These are phyloP conservation scores for Magnusiomyces suaveolens DNA, from an alignment of 1,139 yeast species.

Conservation along the genomic window DNA sequence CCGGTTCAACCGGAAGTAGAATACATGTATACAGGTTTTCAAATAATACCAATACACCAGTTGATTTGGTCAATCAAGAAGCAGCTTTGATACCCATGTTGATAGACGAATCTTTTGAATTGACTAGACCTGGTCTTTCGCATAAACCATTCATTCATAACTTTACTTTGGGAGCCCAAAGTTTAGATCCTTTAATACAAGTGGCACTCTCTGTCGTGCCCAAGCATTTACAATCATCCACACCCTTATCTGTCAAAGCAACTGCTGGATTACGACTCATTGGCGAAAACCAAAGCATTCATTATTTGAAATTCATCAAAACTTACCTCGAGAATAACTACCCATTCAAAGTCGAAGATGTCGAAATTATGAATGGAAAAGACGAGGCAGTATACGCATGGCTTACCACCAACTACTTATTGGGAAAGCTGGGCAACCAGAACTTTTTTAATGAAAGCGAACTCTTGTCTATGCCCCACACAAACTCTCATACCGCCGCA, in stretches of 20 bases:
- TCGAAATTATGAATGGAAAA: constrained; percentile 87
- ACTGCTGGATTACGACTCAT: constrained; percentile 91
- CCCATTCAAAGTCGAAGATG: constrained; percentile 77
- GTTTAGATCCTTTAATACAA: constrained; percentile 71
- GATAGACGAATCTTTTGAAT: constrained; percentile 68
- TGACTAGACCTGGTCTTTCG: constrained; percentile 89
- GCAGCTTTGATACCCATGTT: constrained; percentile 43
- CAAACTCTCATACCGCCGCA: constrained; percentile 82
- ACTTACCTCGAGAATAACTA: constrained; percentile 60
- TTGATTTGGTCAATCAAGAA: neutral
- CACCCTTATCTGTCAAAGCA: constrained; percentile 94
- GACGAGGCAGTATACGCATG: constrained; percentile 99
- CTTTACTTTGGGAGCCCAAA: constrained; percentile 72
- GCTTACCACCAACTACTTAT: constrained; percentile 88
- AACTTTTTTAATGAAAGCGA: constrained; percentile 25
- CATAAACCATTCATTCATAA: constrained; percentile 58
- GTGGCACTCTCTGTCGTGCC: constrained; percentile 73
- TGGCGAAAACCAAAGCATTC: constrained; percentile 60
- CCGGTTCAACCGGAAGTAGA: constrained; percentile 95
- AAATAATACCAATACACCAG: neutral
- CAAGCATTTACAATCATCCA: constrained; percentile 55
- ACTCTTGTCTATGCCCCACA: constrained; percentile 21
- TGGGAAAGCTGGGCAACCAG: constrained; percentile 80
- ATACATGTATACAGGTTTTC: constrained; percentile 80
- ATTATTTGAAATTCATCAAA: constrained; percentile 12